phyloP scores from a whole-genome alignment of 164 flowering plant genomes.

The Piper betle region DNA sequence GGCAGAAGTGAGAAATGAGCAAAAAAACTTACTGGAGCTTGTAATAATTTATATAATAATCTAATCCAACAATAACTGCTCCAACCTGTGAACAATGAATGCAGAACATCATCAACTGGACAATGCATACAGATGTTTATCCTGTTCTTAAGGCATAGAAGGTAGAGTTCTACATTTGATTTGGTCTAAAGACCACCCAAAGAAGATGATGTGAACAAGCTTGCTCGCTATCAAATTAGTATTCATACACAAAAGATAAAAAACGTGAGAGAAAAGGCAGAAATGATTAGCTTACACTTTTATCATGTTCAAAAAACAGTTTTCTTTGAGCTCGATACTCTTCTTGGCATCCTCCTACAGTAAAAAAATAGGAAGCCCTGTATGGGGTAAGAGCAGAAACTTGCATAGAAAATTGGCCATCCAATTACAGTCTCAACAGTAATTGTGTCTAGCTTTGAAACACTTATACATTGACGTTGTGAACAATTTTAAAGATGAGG shows the following conservation, averaged over 20 bases:
- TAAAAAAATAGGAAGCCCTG: not conserved
- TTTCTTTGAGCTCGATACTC: slow-evolving; percentile 36
- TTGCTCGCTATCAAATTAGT: not conserved
- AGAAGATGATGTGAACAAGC: not conserved
- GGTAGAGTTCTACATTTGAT: no score
- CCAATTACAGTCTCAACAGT: not conserved
- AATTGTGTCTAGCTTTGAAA: not conserved
- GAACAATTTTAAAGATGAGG: not conserved
- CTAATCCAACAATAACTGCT: slow-evolving; percentile 95
- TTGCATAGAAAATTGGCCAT: no score
- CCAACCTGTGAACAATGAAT: slow-evolving; percentile 52
- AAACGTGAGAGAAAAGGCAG: slow-evolving; percentile 3
- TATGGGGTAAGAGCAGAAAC: no score
- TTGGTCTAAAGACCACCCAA: no score
- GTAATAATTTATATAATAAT: slow-evolving; percentile 70
- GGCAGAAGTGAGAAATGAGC: slow-evolving; percentile 1
- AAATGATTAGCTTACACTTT: slow-evolving; percentile 44
- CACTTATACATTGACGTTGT: not conserved
- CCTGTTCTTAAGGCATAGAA: no score
- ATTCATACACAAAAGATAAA: not conserved
- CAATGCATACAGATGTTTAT: no score
- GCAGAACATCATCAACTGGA: not conserved
- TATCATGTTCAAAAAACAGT: slow-evolving; percentile 63
- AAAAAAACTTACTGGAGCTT: slow-evolving; percentile 75
- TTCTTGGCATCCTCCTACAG: slow-evolving; percentile 79